These are phyloP conservation scores for Nakaseomyces kungkrabaensis DNA, from an alignment of 1,139 yeast species.

Conservation along the genomic window DNA sequence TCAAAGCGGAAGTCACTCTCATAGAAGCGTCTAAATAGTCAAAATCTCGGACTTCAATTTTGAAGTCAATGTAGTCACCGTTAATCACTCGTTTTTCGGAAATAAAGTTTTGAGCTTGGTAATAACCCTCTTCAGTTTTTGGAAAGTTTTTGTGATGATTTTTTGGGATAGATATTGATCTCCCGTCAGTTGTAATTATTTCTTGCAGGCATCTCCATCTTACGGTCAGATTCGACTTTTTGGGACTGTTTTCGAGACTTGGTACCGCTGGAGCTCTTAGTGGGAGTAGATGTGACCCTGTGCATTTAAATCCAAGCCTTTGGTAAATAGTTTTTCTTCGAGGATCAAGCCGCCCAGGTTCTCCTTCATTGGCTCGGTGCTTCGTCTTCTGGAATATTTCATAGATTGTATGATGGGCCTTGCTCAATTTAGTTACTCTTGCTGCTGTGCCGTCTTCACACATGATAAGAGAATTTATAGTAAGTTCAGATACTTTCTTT, in stretches of 20 bases:
- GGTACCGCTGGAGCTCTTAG: slow-evolving; percentile 25
- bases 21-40: slow-evolving; percentile 22
- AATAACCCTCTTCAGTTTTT: slow-evolving; percentile 16
- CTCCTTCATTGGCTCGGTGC: slow-evolving; percentile 18
- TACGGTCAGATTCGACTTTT: slow-evolving; percentile 12
- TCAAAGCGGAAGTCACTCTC: slow-evolving; percentile 27
- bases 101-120: slow-evolving; percentile 12
- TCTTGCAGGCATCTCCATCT: slow-evolving; percentile 17
- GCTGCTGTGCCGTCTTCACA: slow-evolving; percentile 36
- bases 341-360: slow-evolving; percentile 14
- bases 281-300: slow-evolving; percentile 30
- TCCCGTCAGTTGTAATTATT: slow-evolving; percentile 14
- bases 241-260: slow-evolving; percentile 15
- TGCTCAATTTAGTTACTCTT: slow-evolving; percentile 31
- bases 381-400: slow-evolving; percentile 28
- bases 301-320: slow-evolving; percentile 28
- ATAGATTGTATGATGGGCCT: slow-evolving; percentile 36
- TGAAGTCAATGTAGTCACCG: slow-evolving; percentile 28
- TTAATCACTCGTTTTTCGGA: slow-evolving; percentile 8
- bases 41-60: slow-evolving; percentile 31
- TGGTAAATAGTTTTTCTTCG: slow-evolving; percentile 16
- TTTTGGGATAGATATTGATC: slow-evolving; percentile 18
- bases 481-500: slow-evolving; percentile 28
- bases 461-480: slow-evolving; percentile 33
- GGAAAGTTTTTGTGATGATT: slow-evolving; percentile 18